phyloP scores from a whole-genome alignment of 441 rosid species.

The Pelargonium australe region DNA sequence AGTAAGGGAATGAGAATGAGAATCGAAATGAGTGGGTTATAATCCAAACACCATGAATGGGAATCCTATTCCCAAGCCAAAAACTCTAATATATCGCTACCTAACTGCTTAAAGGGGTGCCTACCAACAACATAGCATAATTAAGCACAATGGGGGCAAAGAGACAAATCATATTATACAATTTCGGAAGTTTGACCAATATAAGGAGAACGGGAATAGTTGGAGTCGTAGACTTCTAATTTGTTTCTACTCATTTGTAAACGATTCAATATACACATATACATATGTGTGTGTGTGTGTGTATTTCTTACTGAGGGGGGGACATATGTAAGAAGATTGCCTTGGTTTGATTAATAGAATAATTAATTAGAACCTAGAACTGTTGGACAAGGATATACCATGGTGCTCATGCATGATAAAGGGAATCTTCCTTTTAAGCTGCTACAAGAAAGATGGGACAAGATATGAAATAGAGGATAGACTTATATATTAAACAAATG shows the following conservation, averaged over 20 bases:
- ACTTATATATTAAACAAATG: constrained; percentile 4
- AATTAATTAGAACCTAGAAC: constrained; percentile 5
- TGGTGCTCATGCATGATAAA: neutral
- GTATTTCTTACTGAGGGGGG: neutral
- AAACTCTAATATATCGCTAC: no score
- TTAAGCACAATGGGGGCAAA: constrained; percentile 5
- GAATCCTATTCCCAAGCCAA: no score
- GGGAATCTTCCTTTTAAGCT: constrained; percentile 2
- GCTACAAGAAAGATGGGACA: neutral
- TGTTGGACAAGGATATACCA: constrained; percentile 1
- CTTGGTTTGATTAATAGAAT: constrained; percentile 1
- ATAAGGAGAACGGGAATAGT: neutral
- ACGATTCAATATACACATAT: neutral
- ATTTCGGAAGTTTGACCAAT: neutral
- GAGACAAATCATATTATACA: neutral
- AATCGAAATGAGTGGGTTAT: no score
- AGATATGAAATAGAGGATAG: constrained; percentile 9
- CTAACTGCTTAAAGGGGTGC: neutral
- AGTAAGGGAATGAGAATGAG: no score
- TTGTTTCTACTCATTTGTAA: neutral
- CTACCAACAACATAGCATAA: constrained; percentile 3
- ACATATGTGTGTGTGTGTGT: no score
- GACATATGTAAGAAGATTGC: neutral
- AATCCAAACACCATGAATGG: no score
- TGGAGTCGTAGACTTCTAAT: neutral